Base-by-base conservation (phyloP, 345 rosid genomes). In the Cardiospermum halicacabum region DNA sequence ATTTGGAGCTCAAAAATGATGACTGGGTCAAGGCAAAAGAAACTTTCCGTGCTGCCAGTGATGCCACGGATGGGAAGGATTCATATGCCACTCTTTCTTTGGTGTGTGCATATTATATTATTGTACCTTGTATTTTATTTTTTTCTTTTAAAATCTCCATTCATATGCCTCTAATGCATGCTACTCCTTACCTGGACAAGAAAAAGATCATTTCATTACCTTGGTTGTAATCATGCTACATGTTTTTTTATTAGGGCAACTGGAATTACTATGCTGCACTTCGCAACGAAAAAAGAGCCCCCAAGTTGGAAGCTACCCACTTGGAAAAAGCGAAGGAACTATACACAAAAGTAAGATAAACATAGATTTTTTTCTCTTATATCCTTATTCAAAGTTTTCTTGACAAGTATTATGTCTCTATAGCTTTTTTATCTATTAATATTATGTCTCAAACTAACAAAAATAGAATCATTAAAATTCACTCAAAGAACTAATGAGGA, bases 11-110 rank as follows among this genome's bases (percentile, higher is more conserved):
- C 62, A 93, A 91, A 81, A 93, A 87, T 71, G 99, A 93, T 79
- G 97, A 93, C 70, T 93, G 99, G 99, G 99, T 93, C 55, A 93
- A 91, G 83, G 99, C 99, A 58, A 93, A 93, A 75, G 99, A 93
- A 77, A 93, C 99, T 28, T 78, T 88, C 63, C 92, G 99, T 61
- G 86, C 99, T 78, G 97, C 96, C 65, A 86, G 82, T 82, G 97
- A 93, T 77, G 96, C 87, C 47, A 84, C 95, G 24, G 91, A 85
- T 49, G 99, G 97, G 80, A 93, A 91, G 76, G 97, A 93, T 74
- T 93, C 97, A 79, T 93, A 91, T 79, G 83, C 97, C 22, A 84
- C 76, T 67, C 95, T 93, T 53, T 85, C 97, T 78, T 81, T 93
- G 95, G 99, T 93, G 72, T 8, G 73, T 71, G n/a, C n/a, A n/a